phyloP scores from a whole-genome alignment of 352 stramenopile genomes.

The Phytopythium helicoides region DNA sequence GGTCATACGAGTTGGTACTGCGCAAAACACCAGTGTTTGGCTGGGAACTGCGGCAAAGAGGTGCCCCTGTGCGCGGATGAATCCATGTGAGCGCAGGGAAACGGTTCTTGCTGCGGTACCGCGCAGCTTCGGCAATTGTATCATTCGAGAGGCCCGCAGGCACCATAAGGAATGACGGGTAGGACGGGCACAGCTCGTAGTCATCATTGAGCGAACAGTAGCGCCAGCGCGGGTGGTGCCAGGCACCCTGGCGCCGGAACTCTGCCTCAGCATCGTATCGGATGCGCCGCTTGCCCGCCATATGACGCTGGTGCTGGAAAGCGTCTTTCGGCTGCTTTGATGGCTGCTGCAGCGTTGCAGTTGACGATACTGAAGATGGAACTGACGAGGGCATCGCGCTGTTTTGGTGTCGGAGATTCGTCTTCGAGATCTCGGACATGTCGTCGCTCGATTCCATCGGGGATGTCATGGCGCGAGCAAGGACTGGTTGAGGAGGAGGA shows the following conservation, averaged over 20 bases:
- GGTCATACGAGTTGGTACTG: constrained; percentile 90
- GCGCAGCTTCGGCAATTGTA: constrained; percentile 57
- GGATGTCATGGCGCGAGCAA: constrained; percentile 26
- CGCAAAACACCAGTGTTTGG: constrained; percentile 95
- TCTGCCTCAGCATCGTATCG: constrained; percentile 65
- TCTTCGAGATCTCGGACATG: constrained; percentile 2
- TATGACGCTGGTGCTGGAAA: constrained; percentile 29
- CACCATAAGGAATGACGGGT: constrained; percentile 73
- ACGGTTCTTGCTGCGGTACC: constrained; percentile 75
- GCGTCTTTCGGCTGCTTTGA: constrained; percentile 5
- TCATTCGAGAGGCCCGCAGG: constrained; percentile 61
- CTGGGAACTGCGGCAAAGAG: constrained; percentile 93
- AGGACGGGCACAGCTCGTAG: constrained; percentile 72
- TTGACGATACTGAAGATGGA: constrained; percentile 4
- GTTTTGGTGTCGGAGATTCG: constrained; percentile 40
- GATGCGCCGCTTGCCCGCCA: constrained; percentile 56
- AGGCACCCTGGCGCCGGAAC: constrained; percentile 57
- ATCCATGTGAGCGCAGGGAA: constrained; percentile 90
- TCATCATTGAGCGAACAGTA: constrained; percentile 56
- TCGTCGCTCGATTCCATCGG: constrained; percentile 11
- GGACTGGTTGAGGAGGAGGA: constrained; percentile 11
- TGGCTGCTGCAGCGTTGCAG: constrained; percentile 2
- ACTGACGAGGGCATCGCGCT: constrained; percentile 26
- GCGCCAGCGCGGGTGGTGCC: constrained; percentile 68
- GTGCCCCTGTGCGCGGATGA: constrained; percentile 84